Base-by-base conservation (phyloP, 2,329 filamentous ascomycete genomes). In the Westerdykella sp. region DNA sequence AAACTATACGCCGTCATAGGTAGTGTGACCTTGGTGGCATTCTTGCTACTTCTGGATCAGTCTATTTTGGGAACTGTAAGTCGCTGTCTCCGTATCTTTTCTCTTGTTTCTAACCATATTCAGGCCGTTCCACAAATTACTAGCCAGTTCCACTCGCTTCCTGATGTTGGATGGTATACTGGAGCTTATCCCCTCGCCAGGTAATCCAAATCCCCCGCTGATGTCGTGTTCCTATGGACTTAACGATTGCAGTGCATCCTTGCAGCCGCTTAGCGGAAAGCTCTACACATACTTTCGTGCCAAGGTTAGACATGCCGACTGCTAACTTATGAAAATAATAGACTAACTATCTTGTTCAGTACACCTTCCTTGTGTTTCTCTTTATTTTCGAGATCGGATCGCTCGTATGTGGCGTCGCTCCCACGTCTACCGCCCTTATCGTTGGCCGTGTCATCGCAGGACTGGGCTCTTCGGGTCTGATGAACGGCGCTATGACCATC, bases 21-120 rank as follows among this genome's bases (percentile, higher is more conserved):
- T 2, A 50, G 49, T 13, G 23, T 60, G 5, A 53, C 49, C 9
- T 45, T 60, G 11, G 48, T 56, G 1, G 49, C 45, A 9, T 59
- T 57, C 18, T 41, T 60, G 7, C 42, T 58, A 4, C 32, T 60
- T 14, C 42, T 62, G 2, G 56, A 60, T 37, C 53, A 48, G 13
- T 49, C 54, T 10, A 62, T 62, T 25, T 42, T 62, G 16, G 52
- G 55, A n/a, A 60, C 56, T 7, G 57, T 55, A 43, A 37, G 54
- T 41, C 15, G 6, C n/a, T n/a, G n/a, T 28, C 6, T 12, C n/a
- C 21, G n/a, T 23, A 12, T 7, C 7, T 10, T 28, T 28, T 28
- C 25, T 38, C 2, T 23, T 23, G 16, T 38, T 10, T 35, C 14
- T 35, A 13, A 35, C 14, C 18, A 16, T 11, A 2, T 9, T 1